Percentiles rank a stretch among this genome's conserved stretches.
Evolutionary conservation across 768 basidiomycete species (phyloP).

Genomic region (Trametes villosa): DNA sequence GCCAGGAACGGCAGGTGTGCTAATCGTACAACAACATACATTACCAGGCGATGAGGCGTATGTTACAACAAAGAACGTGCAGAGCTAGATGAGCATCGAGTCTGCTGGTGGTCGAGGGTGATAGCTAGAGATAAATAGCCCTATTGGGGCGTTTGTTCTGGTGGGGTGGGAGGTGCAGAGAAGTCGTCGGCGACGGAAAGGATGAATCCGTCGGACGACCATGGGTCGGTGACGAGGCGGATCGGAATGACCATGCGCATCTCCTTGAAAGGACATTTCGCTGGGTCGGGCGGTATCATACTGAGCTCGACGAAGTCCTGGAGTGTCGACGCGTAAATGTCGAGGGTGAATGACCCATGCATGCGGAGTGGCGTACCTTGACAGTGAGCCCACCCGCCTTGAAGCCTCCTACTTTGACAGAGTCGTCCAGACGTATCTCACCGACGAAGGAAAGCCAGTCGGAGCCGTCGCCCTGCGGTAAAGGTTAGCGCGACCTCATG

Average conservation of each 20-base stretch:
- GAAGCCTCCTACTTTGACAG: slow-evolving; percentile 63
- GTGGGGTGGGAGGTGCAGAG: slow-evolving; percentile 8
- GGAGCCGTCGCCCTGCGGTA: slow-evolving; percentile 60
- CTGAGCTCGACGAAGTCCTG: slow-evolving; percentile 72
- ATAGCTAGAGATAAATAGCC: too few species aligned
- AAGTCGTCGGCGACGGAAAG: slow-evolving; percentile 23
- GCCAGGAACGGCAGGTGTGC: too few species aligned
- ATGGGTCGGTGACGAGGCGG: slow-evolving; percentile 65
- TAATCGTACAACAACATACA: too few species aligned
- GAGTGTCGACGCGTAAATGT: too few species aligned
- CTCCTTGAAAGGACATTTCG: slow-evolving; percentile 59
- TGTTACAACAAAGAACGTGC: too few species aligned
- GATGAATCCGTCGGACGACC: slow-evolving; percentile 42
- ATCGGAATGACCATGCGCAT: slow-evolving; percentile 67
- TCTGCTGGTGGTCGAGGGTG: too few species aligned
- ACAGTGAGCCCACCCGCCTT: slow-evolving; percentile 65
- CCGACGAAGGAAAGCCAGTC: slow-evolving; percentile 66
- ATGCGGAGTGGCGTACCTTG: slow-evolving; percentile 56
- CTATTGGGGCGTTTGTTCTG: background rate
- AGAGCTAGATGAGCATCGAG: too few species aligned
- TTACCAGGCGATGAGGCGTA: too few species aligned
- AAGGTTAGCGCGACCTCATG: background rate
- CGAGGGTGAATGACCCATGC: too few species aligned
- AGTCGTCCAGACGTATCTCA: slow-evolving; percentile 55
- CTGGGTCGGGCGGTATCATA: slow-evolving; percentile 58